Conservation (phyloP, 768 basidiomycete species). For the Kwoniella sp. region DNA sequence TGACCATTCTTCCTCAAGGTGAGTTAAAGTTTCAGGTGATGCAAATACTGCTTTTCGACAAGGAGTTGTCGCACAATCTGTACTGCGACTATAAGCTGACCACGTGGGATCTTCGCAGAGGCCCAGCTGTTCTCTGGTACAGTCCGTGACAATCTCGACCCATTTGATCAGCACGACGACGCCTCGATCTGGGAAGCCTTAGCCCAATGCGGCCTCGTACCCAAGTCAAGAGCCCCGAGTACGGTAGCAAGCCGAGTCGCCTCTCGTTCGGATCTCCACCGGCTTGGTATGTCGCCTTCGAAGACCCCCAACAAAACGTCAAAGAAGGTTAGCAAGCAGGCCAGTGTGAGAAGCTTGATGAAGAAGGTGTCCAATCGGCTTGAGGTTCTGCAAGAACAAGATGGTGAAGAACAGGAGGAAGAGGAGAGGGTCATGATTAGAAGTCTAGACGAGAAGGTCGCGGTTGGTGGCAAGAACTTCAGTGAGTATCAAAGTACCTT, state of each 20-base stretch:
- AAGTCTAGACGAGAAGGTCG: conserved; percentile 55
- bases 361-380: conserved; percentile 10
- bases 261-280: conserved; percentile 4
- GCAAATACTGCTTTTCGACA: too few species aligned
- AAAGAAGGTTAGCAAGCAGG: conserved; percentile 13
- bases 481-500: too few species aligned
- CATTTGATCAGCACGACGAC: conserved; percentile 52
- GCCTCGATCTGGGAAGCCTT: conserved; percentile 46
- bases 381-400: conserved; percentile 17
- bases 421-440: conserved; percentile 51
- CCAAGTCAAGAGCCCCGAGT: conserved; percentile 33
- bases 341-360: conserved; percentile 6
- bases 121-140: conserved; percentile 53
- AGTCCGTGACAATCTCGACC: conserved; percentile 55
- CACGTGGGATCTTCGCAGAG: conserved; percentile 21
- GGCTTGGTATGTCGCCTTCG: conserved; percentile 9
- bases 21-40: conserved; percentile 9
- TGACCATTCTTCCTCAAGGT: conserved; percentile 63
- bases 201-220: conserved; percentile 45
- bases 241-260: conserved; percentile 29
- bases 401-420: conserved; percentile 33
- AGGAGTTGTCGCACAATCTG: too few species aligned
- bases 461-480: conserved; percentile 57
- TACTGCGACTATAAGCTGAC: background rate
- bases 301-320: conserved; percentile 12